Base-by-base conservation (phyloP, 768 basidiomycete species). In the Fistulinella prunicolor region DNA sequence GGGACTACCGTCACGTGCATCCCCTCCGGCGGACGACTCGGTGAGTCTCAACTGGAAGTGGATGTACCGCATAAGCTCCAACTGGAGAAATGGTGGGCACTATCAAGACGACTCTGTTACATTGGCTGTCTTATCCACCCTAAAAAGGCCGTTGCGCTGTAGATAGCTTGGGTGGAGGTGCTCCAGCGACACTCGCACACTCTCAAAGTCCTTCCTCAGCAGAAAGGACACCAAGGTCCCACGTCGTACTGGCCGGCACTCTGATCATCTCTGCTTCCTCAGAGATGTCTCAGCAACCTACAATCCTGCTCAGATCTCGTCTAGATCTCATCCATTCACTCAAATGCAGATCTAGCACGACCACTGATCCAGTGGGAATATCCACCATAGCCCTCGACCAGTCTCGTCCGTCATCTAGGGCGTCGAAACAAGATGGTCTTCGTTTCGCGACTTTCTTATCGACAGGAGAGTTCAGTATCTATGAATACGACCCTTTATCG, bases 51-150 rank as follows among this genome's bases (percentile, higher is more conserved):
- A 88, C 60, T 91, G 88, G 88, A 89, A 87, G 65, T 86, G 80
- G 79, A 89, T 90, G 87, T 90, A 89, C 65, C 77, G 86, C 46
- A 85, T 89, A 53, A 88, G 85, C 56, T 81, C 81, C 14, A 90
- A 90, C 56, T 91, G 89, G 89, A 78, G 77, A 63, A 85, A 70
- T 67, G 89, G 89, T 89, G 58, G 55, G 74, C 61, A 46, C 28
- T 38, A 38, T 44, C 38, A 36, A 32, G 56, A 22, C 48, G 19
- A 43, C 46, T 59, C 30, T 49, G 28, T 28, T 47, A 28, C 38
- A n/a, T 45, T 56, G 51, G 44, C 44, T 26, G 50, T 62, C 46
- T 57, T 47, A 60, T 50, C 53, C 60, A 59, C 41, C 34, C 35
- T 30, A 53, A 42, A 46, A 64, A 90, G 86, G 88, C 53, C 85